Evolutionary conservation across 1,284 basidiomycete species (phyloP).

Genomic region (Phellopilus nigrolimitatus): DNA sequence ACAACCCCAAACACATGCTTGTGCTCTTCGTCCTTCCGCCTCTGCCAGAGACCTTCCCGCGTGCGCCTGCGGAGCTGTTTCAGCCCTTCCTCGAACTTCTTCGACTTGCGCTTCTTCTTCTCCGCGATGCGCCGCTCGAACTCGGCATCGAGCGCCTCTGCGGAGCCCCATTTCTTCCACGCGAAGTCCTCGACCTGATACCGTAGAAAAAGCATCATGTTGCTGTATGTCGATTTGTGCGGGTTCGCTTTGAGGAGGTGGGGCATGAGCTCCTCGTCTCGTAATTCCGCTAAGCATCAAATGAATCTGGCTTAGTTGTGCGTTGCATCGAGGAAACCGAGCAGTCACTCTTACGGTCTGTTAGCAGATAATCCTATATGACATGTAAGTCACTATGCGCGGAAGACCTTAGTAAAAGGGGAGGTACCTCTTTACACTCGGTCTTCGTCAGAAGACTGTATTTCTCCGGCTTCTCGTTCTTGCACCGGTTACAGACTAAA

Average conservation of each 20-base stretch:
- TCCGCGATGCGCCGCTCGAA: constrained; percentile 76
- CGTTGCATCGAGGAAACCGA: neutral
- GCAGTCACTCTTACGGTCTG: constrained; percentile 60
- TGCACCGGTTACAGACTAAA: constrained; percentile 85
- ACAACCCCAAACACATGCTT: constrained; percentile 73
- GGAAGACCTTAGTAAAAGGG: constrained; percentile 5
- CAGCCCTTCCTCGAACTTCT: constrained; percentile 87
- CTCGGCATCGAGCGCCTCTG: constrained; percentile 87
- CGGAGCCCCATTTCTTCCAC: constrained; percentile 96
- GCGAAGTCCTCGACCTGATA: constrained; percentile 95
- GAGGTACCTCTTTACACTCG: constrained; percentile 88
- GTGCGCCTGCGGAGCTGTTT: constrained; percentile 80
- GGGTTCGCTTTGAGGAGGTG: constrained; percentile 96
- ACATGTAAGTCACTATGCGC: constrained; percentile 11
- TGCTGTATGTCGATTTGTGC: constrained; percentile 93
- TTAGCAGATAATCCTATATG: constrained; percentile 80
- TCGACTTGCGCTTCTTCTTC: constrained; percentile 89
- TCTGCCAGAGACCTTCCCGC: constrained; percentile 86
- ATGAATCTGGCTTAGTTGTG: neutral
- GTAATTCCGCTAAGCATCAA: constrained; percentile 69
- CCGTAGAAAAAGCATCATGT: constrained; percentile 99
- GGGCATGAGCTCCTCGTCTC: constrained; percentile 87
- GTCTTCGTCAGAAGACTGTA: constrained; percentile 98
- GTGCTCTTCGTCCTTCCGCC: constrained; percentile 82
- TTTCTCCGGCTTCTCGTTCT: constrained; percentile 83